Base-by-base conservation (phyloP, 2,329 filamentous ascomycete genomes). In the Hymenoscyphus repandus region DNA sequence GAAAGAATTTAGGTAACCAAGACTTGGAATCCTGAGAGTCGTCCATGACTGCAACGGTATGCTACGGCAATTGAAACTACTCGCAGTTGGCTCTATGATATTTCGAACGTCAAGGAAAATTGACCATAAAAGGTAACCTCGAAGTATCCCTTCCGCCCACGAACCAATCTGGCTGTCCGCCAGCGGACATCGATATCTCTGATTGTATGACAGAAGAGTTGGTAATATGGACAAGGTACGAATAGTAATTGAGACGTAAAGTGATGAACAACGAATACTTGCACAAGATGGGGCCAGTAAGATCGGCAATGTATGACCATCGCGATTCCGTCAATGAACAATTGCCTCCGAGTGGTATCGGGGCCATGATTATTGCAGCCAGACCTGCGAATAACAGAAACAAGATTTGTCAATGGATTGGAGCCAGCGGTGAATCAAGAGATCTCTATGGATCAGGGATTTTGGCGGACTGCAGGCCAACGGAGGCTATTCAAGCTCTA, bases 1-100 rank as follows among this genome's bases (percentile, higher is more conserved):
- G 55, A 15, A 64, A 51, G 43, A 64, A 59, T 30, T 58, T 58
- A 18, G 62, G 55, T 31, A 65, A 49, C 62, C 63, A 64, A 31
- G 58, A 60, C 39, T 58, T 58, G 17, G 50, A 50, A 51, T 61
- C 61, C 13, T 51, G 55, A 9, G 48, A 54, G 33, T 58, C 54
- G 44, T 51, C 55, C 58, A 58, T 63, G 6, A 36, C 36, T 31
- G 46, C 37, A 30, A 33, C 7, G 32, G 6, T 12, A 33, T 18
- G 27, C 9, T 17, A 15, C 45, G 32, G 37, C 34, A 34, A 17
- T n/a, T 9, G 44, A 50, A 41, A n/a, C 10, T 18, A 44, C 38
- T 11, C 22, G 32, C 47, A 32, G 36, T 38, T 45, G 43, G 50
- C 22, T 4, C 7, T 27, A 7, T 27, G 22, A 7, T 4, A 4